Conservation (phyloP, 148 eudicot genomes). For the Mesembryanthemum crystallinum region DNA sequence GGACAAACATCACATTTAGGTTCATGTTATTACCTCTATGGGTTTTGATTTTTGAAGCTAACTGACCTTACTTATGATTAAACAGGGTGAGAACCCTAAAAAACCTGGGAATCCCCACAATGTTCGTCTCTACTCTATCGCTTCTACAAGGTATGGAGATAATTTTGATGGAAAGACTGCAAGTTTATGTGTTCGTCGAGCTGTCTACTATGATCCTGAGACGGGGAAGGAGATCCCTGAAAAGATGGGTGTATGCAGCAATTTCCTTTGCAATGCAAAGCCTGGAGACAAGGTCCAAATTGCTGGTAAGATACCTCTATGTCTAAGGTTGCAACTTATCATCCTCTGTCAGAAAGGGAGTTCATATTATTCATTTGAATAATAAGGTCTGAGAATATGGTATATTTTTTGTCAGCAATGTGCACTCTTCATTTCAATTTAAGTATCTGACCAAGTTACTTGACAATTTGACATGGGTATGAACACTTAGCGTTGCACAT, state of each 20-base stretch:
- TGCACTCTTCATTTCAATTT: background rate
- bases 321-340: background rate
- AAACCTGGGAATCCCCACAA: slow-evolving; percentile 84
- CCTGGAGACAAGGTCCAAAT: slow-evolving; percentile 92
- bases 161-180: slow-evolving; percentile 85
- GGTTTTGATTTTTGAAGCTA: background rate
- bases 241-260: slow-evolving; percentile 85
- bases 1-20: background rate
- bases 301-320: slow-evolving; percentile 50
- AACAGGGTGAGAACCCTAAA: slow-evolving; percentile 90
- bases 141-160: slow-evolving; percentile 92
- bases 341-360: background rate
- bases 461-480: background rate
- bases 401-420: background rate
- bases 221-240: slow-evolving; percentile 88
- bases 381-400: background rate
- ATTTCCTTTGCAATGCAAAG: slow-evolving; percentile 79
- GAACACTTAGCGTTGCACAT: too few species aligned
- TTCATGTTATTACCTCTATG: background rate
- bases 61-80: slow-evolving; percentile 15
- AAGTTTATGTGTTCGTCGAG: slow-evolving; percentile 90
- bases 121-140: slow-evolving; percentile 92
- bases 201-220: slow-evolving; percentile 81
- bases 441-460: too few species aligned
- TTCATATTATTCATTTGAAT: background rate